Evolutionary conservation across 2,329 filamentous ascomycete species (phyloP).

Genomic region (Meredithiella fracta): DNA sequence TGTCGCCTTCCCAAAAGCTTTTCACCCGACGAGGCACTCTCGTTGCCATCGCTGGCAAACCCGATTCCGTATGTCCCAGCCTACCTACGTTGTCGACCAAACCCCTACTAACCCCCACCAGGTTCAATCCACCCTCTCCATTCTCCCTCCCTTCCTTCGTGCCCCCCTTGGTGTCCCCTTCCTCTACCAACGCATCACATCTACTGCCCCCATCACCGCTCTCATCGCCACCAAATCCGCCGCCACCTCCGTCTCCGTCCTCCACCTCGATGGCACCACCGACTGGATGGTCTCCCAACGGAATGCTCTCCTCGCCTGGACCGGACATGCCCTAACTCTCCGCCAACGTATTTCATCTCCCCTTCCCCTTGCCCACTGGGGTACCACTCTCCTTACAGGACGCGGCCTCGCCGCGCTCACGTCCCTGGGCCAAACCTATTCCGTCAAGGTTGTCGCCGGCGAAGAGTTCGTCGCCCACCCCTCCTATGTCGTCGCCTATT

Average conservation of each 20-base stretch:
- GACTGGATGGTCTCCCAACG: conserved; percentile 91
- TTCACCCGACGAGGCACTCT: conserved; percentile 86
- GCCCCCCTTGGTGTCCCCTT: conserved; percentile 77
- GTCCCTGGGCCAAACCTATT: conserved; percentile 78
- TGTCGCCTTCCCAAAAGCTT: conserved; percentile 84
- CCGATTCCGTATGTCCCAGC: conserved; percentile 55
- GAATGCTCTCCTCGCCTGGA: conserved; percentile 87
- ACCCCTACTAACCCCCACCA: conserved; percentile 21
- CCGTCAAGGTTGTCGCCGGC: conserved; percentile 60
- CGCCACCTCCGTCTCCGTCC: conserved; percentile 68
- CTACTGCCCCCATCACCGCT: conserved; percentile 73
- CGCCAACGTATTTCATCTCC: conserved; percentile 58
- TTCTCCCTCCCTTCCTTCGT: conserved; percentile 70
- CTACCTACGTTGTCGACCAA: neutral
- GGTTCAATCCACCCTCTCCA: conserved; percentile 75
- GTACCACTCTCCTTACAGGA: conserved; percentile 74
- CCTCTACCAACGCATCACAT: conserved; percentile 80
- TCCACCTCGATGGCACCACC: conserved; percentile 80
- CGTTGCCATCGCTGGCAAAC: conserved; percentile 74
- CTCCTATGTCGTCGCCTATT: conserved; percentile 82
- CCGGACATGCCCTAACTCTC: conserved; percentile 66
- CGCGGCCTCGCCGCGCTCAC: conserved; percentile 72
- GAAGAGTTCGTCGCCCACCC: conserved; percentile 89
- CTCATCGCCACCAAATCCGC: conserved; percentile 78
- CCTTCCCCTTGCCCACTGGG: conserved; percentile 76